These are phyloP conservation scores for Hymenoscyphus scutula DNA, from an alignment of 2,329 filamentous ascomycete species.

Conservation along the genomic window DNA sequence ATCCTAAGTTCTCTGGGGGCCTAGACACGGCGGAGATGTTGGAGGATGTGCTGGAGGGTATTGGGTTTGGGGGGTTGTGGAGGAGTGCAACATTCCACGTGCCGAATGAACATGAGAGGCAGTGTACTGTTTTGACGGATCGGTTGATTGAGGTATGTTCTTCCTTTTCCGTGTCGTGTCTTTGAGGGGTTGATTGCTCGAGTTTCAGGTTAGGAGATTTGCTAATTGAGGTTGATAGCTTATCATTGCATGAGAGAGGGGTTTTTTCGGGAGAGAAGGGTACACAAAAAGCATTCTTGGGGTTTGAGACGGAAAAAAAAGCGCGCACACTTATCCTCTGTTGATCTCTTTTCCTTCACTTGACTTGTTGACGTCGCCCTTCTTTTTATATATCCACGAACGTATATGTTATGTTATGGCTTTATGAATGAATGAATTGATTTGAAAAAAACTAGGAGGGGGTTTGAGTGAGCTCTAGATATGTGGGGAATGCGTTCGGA, in stretches of 20 bases:
- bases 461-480: background rate
- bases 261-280: background rate
- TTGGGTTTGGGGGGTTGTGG: slow-evolving; percentile 65
- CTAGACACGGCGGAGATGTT: slow-evolving; percentile 49
- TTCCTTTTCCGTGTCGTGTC: background rate
- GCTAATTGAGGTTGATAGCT: slow-evolving; percentile 10
- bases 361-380: background rate
- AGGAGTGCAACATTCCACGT: slow-evolving; percentile 39
- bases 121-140: slow-evolving; percentile 34
- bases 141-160: slow-evolving; percentile 33
- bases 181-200: background rate
- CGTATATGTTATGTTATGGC: background rate
- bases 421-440: slow-evolving; percentile 11
- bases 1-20: slow-evolving; percentile 49
- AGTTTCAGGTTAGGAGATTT: no score
- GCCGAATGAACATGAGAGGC: slow-evolving; percentile 33
- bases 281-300: background rate
- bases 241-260: slow-evolving; percentile 18
- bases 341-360: background rate
- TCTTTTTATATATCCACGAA: slow-evolving; percentile 1
- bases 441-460: background rate
- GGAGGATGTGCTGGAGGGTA: slow-evolving; percentile 53
- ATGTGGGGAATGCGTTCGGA: background rate
- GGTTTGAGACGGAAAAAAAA: background rate
- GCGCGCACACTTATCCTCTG: background rate